Base-by-base conservation (phyloP, 169 alveolate genomes). In the Plasmodium cynomolgi region DNA sequence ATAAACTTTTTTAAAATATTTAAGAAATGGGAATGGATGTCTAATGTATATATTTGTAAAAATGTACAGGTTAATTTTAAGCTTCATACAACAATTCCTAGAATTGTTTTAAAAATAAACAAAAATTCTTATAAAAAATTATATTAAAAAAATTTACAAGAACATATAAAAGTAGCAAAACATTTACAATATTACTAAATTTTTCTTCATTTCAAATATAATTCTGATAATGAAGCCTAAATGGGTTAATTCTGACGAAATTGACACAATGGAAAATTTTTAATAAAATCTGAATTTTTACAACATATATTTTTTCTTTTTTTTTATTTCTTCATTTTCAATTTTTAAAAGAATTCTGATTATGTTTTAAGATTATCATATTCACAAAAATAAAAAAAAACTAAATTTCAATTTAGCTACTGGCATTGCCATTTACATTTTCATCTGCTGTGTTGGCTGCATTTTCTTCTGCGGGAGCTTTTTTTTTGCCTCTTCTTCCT, bases 331-430 rank as follows among this genome's bases (percentile, higher is more conserved):
- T 68, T 68, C 34, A 68, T 29, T 56, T 86, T 75, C 41, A 75
- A 47, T 31, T 39, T 77, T 86, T 86, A 47, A 50, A 47, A 75
- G 44, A 13, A 71, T 86, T 33, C 79, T 86, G 88, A 79, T 54
- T 54, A 77, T 37, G 84, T 75, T 26, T 86, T 75, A 86, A 62
- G 47, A 86, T 86, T 54, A 84, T 56, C 68, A 84, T 20, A 72
- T 37, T 41, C 58, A 34, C 26, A 80, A 44, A 79, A 29, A 79
- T 17, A 20, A 62, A 62, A 0, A 17, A 68, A 29, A 23, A 80
- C 50, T 80, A 80, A 54, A 68, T 68, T 41, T 84, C 77, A 72
- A 71, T 84, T 84, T 84, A 84, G 77, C 56, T 84, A 58, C 81
- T 86, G 37, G 68, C 86, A 33, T 86, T 75, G 39, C 50, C 93